phyloP scores from a whole-genome alignment of 768 basidiomycete species.

The Exidia glandulosa region DNA sequence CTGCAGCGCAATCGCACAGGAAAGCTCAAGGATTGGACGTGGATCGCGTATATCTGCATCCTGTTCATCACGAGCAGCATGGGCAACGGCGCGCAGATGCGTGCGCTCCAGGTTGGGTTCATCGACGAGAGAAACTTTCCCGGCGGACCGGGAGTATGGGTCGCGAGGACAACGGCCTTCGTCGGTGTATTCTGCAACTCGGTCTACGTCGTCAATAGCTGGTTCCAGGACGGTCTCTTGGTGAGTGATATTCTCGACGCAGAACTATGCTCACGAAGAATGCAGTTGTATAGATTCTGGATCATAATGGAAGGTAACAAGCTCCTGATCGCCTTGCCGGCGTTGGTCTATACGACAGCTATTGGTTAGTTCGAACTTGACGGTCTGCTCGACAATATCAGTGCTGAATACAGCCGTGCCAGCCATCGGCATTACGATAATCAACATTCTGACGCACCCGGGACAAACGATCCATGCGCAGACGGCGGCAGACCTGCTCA shows the following conservation, averaged over 20 bases:
- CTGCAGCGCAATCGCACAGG: not conserved
- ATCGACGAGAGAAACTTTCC: not conserved
- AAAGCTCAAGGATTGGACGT: not conserved
- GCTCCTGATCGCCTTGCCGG: not conserved
- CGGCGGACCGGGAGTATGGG: not conserved
- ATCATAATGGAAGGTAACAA: not conserved
- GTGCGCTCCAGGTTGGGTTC: not conserved
- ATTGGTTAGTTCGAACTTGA: not conserved
- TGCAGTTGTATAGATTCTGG: not conserved
- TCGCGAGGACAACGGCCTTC: not conserved
- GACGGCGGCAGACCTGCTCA: not conserved
- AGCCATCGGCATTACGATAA: not conserved
- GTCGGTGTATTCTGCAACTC: not conserved
- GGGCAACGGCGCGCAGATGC: not conserved
- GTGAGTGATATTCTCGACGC: not conserved
- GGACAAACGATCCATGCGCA: not conserved
- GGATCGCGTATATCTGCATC: not conserved
- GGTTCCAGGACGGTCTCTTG: not conserved
- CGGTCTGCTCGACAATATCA: not conserved
- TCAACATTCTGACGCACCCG: not conserved
- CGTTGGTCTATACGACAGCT: not conserved
- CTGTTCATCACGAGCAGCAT: not conserved
- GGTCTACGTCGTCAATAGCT: not conserved
- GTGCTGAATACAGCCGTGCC: not conserved
- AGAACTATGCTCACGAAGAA: not conserved